Base-by-base conservation (phyloP, 2,329 filamentous ascomycete genomes). In the Pleoardoris graminearum region DNA sequence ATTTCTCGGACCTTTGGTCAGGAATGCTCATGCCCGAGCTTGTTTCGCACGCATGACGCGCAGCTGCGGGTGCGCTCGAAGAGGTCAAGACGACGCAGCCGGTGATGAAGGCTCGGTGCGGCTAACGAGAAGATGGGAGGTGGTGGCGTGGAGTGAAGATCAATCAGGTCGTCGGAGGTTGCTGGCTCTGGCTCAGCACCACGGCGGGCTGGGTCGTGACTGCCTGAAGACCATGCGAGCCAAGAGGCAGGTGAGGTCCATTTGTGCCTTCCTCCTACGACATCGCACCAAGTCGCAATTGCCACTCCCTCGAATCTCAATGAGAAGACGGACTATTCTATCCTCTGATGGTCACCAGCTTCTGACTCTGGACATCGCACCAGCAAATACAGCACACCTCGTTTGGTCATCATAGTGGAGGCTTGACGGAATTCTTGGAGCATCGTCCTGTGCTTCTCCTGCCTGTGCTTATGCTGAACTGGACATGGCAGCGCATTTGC, bases 231-330 rank as follows among this genome's bases (percentile, higher is more conserved):
- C n/a, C 29, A 36, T 22, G 6, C 19, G 38, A 22, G 33, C n/a
- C n/a, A 44, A 21, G 30, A 16, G n/a, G 43, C 29, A 17, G n/a
- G 37, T 45, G 37, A 23, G 30, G 43, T 47, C 35, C 50, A 14
- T 19, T 25, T 29, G 33, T 45, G 27, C 46, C 30, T 54, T 44
- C 35, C 43, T 49, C 44, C 23, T 25, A 45, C 51, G 50, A 43
- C 51, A 53, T 22, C 25, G 19, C 50, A 50, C 16, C 32, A 3
- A 32, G 8, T 23, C 8, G 22, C 12, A 21, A 4, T 41, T n/a
- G 16, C 7, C 23, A 4, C 14, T 8, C 14, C 27, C 47, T 19
- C 27, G 17, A 1, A 22, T n/a, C 23, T 27, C 25, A 27, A 3
- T 12, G 4, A 3, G 10, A 6, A 10, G 12, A 32, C 30, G 27